These are phyloP conservation scores for Monosporascus sp. DNA, from an alignment of 2,329 filamentous ascomycete species.

Conservation along the genomic window DNA sequence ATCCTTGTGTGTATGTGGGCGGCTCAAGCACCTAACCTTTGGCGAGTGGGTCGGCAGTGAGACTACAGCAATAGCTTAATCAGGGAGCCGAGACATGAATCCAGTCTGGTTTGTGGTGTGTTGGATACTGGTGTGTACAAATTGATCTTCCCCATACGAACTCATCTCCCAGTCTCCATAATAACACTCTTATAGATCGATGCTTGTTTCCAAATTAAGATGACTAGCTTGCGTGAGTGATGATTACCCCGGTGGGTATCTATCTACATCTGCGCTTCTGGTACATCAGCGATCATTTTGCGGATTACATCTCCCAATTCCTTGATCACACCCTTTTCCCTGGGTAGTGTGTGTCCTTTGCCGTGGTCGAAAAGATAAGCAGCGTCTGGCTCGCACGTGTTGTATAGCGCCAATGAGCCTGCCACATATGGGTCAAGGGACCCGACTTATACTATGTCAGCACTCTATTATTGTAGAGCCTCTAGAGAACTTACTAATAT, in stretches of 20 bases:
- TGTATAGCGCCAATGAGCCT: conserved; percentile 57
- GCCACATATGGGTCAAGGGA: conserved; percentile 56
- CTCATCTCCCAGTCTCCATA: too few relatives aligned
- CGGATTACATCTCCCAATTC: conserved; percentile 42
- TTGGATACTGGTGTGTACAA: too few relatives aligned
- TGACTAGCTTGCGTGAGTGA: too few relatives aligned
- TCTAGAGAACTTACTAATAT: conserved; percentile 37
- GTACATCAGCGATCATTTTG: conserved; percentile 23
- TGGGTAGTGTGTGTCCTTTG: conserved; percentile 58
- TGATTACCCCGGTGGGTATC: conserved; percentile 6
- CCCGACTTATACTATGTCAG: conserved; percentile 35
- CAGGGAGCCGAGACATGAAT: too few relatives aligned
- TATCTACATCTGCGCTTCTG: conserved; percentile 15
- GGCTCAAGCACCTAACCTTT: too few relatives aligned
- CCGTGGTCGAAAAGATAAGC: conserved; percentile 61
- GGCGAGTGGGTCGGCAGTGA: too few relatives aligned
- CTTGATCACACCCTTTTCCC: conserved; percentile 43
- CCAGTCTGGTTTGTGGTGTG: too few relatives aligned
- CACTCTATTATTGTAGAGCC: background rate
- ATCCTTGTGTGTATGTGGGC: too few relatives aligned
- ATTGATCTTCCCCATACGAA: too few relatives aligned
- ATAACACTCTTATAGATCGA: too few relatives aligned
- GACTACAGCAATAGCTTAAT: too few relatives aligned
- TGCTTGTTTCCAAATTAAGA: too few relatives aligned
- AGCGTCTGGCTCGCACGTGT: conserved; percentile 55